Evolutionary conservation across 805 yeast species (phyloP).

Genomic region (Pichia exigua): DNA sequence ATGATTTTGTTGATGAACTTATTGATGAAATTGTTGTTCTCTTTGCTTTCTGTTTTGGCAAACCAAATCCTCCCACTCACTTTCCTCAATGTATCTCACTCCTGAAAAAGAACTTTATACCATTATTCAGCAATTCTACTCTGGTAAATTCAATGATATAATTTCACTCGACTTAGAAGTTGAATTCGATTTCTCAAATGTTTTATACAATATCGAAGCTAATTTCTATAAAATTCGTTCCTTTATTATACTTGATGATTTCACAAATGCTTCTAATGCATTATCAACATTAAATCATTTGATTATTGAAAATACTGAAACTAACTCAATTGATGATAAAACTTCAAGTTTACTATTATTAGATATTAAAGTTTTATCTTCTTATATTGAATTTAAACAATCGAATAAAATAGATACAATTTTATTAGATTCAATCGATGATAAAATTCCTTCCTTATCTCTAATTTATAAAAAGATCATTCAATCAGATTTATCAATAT

Average conservation of each 20-base stretch:
- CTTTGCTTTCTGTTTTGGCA: neutral
- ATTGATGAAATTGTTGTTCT: neutral
- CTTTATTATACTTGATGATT: neutral
- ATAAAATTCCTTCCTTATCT: constrained; percentile 20
- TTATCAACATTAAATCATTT: neutral
- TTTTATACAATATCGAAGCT: constrained; percentile 21
- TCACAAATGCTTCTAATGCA: neutral
- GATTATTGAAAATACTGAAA: neutral
- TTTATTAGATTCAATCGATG: constrained; percentile 11
- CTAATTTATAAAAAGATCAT: constrained; percentile 16
- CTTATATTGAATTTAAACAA: constrained; percentile 3
- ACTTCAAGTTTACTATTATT: neutral
- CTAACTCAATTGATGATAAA: constrained; percentile 2
- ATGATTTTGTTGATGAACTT: neutral
- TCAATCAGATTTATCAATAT: constrained; percentile 1
- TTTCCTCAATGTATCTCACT: constrained; percentile 12
- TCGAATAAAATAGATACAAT: neutral
- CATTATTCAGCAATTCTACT: constrained; percentile 24
- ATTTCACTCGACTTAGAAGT: constrained; percentile 14
- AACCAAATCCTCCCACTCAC: neutral
- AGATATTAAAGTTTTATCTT: constrained; percentile 3
- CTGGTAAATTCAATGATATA: constrained; percentile 19
- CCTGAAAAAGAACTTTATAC: constrained; percentile 24
- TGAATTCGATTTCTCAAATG: constrained; percentile 22
- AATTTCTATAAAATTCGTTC: constrained; percentile 21